These are phyloP conservation scores for Penicillium sp. DNA, from an alignment of 2,329 filamentous ascomycete species.

Conservation along the genomic window DNA sequence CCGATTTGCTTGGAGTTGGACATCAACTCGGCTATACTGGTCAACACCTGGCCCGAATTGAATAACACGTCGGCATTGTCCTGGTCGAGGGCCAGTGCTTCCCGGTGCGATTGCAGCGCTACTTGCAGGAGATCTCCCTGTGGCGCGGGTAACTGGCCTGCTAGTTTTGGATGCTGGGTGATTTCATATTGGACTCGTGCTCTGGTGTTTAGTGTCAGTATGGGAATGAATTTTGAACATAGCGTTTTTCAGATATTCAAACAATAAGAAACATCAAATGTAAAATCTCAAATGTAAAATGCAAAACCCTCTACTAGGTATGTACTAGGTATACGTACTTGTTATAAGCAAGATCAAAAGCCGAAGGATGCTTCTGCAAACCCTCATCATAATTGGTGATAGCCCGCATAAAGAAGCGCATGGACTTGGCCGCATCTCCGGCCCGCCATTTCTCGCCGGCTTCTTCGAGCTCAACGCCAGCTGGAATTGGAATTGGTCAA, in stretches of 20 bases:
- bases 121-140: constrained; percentile 55
- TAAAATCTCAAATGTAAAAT: too few relatives aligned
- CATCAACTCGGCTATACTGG: constrained; percentile 60
- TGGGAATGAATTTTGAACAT: not conserved
- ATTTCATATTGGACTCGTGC: constrained; percentile 67
- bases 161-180: constrained; percentile 61
- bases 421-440: constrained; percentile 64
- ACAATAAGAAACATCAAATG: too few relatives aligned
- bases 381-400: constrained; percentile 64
- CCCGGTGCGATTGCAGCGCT: constrained; percentile 61
- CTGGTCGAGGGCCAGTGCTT: constrained; percentile 57
- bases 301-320: too few relatives aligned
- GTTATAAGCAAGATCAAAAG: constrained; percentile 71
- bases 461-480: constrained; percentile 66
- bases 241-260: not conserved
- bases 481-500: constrained; percentile 38
- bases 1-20: constrained; percentile 50
- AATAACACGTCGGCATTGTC: constrained; percentile 66
- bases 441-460: constrained; percentile 71
- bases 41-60: constrained; percentile 68
- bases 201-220: constrained; percentile 38
- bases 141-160: constrained; percentile 55
- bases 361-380: constrained; percentile 56
- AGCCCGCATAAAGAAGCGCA: constrained; percentile 58
- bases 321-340: too few relatives aligned